Percentiles rank a stretch among this genome's conserved stretches.
These are phyloP conservation scores for Sphaerostilbella broomeana DNA, from an alignment of 2,329 filamentous ascomycete genomes.

Conservation along the genomic window DNA sequence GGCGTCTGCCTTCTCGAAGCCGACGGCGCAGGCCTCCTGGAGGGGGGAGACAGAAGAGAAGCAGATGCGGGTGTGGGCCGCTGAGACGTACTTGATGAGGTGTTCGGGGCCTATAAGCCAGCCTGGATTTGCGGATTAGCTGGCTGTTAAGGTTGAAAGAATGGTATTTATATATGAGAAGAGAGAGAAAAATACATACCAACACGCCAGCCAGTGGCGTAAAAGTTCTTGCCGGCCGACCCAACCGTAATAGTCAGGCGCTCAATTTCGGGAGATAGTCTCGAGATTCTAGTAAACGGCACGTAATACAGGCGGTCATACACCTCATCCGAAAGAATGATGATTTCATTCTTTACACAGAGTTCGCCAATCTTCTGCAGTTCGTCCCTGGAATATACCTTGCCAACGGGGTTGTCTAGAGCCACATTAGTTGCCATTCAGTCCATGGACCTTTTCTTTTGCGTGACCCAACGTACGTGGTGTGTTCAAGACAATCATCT, in stretches of 20 bases:
- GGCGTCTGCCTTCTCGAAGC: conserved; percentile 82
- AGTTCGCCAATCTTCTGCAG: conserved; percentile 78
- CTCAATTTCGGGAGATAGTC: conserved; percentile 83
- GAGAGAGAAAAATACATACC: no score
- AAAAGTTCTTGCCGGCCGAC: conserved; percentile 96
- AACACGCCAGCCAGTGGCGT: conserved; percentile 94
- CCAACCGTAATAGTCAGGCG: conserved; percentile 87
- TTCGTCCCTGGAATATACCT: conserved; percentile 82
- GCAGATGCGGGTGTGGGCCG: conserved; percentile 93
- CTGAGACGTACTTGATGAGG: conserved; percentile 83
- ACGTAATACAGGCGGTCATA: conserved; percentile 95
- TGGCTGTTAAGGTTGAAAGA: neutral
- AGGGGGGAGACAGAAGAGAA: conserved; percentile 89
- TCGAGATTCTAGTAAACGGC: conserved; percentile 88
- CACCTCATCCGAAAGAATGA: conserved; percentile 87
- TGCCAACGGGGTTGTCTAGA: conserved; percentile 90
- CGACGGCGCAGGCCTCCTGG: conserved; percentile 89
- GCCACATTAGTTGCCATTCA: neutral
- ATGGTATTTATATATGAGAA: neutral
- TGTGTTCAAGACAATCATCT: conserved; percentile 91
- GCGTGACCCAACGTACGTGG: conserved; percentile 39
- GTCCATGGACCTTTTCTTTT: neutral
- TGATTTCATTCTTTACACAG: conserved; percentile 86
- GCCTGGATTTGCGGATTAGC: conserved; percentile 35
- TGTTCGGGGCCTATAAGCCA: conserved; percentile 89